A percentile compares a stretch with the other conserved stretches of the same genome.
These are phyloP conservation scores for Phialophora tarda DNA, from an alignment of 2,329 filamentous ascomycete species.

Conservation along the genomic window DNA sequence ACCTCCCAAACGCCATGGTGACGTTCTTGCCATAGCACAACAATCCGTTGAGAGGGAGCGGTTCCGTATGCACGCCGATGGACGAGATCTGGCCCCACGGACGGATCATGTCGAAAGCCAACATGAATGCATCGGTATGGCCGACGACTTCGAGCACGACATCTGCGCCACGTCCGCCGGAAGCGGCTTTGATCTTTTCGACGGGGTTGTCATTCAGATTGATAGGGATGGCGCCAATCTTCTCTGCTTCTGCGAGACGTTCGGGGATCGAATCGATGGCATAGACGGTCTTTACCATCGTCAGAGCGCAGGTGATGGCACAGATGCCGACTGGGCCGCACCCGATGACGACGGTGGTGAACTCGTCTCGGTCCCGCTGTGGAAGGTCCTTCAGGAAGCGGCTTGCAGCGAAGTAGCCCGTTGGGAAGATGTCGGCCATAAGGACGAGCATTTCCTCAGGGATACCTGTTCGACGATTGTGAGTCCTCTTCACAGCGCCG, in stretches of 20 bases:
- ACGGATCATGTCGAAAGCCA: conserved; percentile 40
- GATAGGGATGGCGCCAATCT: conserved; percentile 66
- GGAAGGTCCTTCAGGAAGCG: conserved; percentile 39
- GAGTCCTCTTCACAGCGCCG: neutral
- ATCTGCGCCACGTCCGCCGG: conserved; percentile 73
- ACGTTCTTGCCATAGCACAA: conserved; percentile 41
- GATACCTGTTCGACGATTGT: conserved; percentile 33
- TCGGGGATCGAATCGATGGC: conserved; percentile 68
- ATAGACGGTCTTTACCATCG: conserved; percentile 66
- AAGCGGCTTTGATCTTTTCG: conserved; percentile 64
- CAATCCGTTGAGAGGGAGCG: conserved; percentile 33
- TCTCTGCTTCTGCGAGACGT: conserved; percentile 63
- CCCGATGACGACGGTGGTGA: conserved; percentile 66
- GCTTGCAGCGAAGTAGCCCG: conserved; percentile 39
- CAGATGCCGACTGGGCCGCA: conserved; percentile 70
- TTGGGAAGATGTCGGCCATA: conserved; percentile 43
- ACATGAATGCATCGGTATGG: conserved; percentile 38
- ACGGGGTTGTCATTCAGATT: conserved; percentile 65
- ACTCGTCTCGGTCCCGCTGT: conserved; percentile 37
- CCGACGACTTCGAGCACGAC: conserved; percentile 41
- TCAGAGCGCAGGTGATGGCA: conserved; percentile 68
- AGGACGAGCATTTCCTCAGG: conserved; percentile 44
- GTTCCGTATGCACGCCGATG: conserved; percentile 40
- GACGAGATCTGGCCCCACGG: conserved; percentile 39
- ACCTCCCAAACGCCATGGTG: conserved; percentile 40